Percentiles rank a stretch among this genome's conserved stretches.
phyloP scores from a whole-genome alignment of 1,284 basidiomycete genomes.

The Phylloboletellus chloephorus region DNA sequence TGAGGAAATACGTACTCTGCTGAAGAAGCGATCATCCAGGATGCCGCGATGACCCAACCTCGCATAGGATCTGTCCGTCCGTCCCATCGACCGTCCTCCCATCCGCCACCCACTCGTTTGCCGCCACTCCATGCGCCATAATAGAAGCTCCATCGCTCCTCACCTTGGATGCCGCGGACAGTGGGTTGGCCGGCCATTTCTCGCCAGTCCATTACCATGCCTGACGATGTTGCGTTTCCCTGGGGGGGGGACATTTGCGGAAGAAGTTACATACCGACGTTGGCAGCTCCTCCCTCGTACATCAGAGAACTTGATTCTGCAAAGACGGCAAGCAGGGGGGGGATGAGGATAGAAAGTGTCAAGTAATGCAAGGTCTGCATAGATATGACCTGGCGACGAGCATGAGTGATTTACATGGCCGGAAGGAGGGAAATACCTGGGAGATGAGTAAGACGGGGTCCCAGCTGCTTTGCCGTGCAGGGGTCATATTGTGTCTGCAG shows the following conservation, averaged over 20 bases:
- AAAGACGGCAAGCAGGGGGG: slow-evolving; percentile 71
- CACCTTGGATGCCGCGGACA: slow-evolving; percentile 54
- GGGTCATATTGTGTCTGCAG: slow-evolving; percentile 14
- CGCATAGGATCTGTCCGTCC: slow-evolving; percentile 66
- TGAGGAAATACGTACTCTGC: slow-evolving; percentile 62
- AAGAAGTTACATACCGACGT: slow-evolving; percentile 55
- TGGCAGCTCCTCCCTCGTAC: slow-evolving; percentile 83
- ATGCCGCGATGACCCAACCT: slow-evolving; percentile 83
- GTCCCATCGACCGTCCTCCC: slow-evolving; percentile 47
- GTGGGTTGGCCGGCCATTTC: slow-evolving; percentile 85
- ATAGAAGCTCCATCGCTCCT: slow-evolving; percentile 59
- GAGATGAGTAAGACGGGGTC: slow-evolving; percentile 72
- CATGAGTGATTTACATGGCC: slow-evolving; percentile 4
- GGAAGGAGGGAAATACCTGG: slow-evolving; percentile 41
- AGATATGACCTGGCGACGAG: slow-evolving; percentile 68
- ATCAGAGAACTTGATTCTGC: slow-evolving; percentile 69
- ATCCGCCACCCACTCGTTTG: slow-evolving; percentile 56
- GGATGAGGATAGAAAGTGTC: slow-evolving; percentile 77
- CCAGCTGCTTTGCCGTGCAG: slow-evolving; percentile 49
- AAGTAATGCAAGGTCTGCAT: slow-evolving; percentile 93
- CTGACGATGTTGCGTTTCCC: slow-evolving; percentile 32
- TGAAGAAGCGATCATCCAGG: slow-evolving; percentile 75
- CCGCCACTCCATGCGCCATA: slow-evolving; percentile 74
- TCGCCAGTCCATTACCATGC: slow-evolving; percentile 96
- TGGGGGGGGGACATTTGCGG: neutral